Percentiles rank a stretch among this genome's conserved stretches.
phyloP scores from a whole-genome alignment of 2,329 filamentous ascomycete species.

The Elsinoe perseae region DNA sequence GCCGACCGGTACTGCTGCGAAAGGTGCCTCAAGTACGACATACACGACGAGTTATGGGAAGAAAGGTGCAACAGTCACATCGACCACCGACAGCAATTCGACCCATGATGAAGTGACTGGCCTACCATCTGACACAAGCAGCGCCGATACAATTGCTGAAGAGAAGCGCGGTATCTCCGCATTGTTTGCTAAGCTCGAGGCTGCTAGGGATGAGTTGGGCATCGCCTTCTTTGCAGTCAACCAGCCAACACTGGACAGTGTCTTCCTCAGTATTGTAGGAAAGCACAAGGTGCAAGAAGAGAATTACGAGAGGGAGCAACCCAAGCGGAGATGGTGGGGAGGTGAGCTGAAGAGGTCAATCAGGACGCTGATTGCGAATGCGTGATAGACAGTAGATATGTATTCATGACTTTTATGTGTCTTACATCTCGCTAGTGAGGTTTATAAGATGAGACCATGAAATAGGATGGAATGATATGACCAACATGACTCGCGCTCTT shows the following conservation, averaged over 20 bases:
- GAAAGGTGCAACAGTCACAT: not conserved
- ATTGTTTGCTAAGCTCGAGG: constrained; percentile 66
- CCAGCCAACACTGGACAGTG: constrained; percentile 81
- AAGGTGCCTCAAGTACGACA: constrained; percentile 18
- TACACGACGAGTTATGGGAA: not conserved
- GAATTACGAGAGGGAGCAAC: constrained; percentile 28
- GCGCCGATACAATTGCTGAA: constrained; percentile 3
- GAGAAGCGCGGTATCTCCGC: constrained; percentile 45
- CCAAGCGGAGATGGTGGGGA: constrained; percentile 5
- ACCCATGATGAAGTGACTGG: constrained; percentile 15
- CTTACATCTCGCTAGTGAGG: not conserved
- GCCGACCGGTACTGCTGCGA: constrained; percentile 13
- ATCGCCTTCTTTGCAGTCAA: constrained; percentile 82
- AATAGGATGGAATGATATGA: not conserved
- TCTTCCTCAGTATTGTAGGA: constrained; percentile 78
- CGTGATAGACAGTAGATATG: not conserved
- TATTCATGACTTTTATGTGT: not conserved
- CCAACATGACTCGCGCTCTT: constrained; percentile 3
- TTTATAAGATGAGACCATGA: not conserved
- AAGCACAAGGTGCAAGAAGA: constrained; percentile 74
- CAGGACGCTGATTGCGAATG: not conserved
- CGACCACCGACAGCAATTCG: constrained; percentile 17
- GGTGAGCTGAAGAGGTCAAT: not conserved
- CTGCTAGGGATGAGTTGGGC: constrained; percentile 58
- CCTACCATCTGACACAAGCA: not conserved